These are phyloP conservation scores for Yarrowia phangngaensis DNA, from an alignment of 805 yeast species.

Conservation along the genomic window DNA sequence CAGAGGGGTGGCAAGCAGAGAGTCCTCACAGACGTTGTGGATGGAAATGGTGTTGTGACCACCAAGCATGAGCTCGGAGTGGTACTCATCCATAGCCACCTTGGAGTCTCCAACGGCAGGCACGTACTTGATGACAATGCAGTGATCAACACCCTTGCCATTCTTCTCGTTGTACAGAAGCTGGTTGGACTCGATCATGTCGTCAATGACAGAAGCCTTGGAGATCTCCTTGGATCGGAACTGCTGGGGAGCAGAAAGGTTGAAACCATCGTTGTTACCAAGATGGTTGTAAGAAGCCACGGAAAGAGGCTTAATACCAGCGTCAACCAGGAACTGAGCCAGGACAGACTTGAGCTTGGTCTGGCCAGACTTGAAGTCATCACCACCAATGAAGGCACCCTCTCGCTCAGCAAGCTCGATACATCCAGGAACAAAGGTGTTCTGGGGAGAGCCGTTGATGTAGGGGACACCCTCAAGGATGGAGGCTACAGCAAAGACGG, in stretches of 20 bases:
- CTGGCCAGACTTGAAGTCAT: slow-evolving; percentile 95
- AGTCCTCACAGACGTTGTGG: slow-evolving; percentile 95
- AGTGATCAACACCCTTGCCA: slow-evolving; percentile 81
- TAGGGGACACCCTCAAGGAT: slow-evolving; percentile 85
- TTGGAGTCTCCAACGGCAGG: slow-evolving; percentile 94
- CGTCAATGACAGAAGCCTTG: slow-evolving; percentile 89
- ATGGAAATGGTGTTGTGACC: slow-evolving; percentile 93
- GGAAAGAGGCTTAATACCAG: slow-evolving; percentile 92
- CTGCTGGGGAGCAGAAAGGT: slow-evolving; percentile 85
- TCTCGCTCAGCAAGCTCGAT: slow-evolving; percentile 80
- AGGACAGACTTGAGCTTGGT: slow-evolving; percentile 93
- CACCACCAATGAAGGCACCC: slow-evolving; percentile 84
- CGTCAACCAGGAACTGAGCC: slow-evolving; percentile 94
- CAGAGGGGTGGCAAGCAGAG: slow-evolving; percentile 88
- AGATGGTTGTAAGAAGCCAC: slow-evolving; percentile 94
- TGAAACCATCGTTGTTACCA: slow-evolving; percentile 95
- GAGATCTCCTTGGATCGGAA: slow-evolving; percentile 94
- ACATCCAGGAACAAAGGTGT: slow-evolving; percentile 94
- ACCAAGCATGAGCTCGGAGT: slow-evolving; percentile 94
- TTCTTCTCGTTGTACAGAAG: slow-evolving; percentile 75
- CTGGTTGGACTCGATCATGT: slow-evolving; percentile 82
- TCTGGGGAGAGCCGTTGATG: slow-evolving; percentile 96
- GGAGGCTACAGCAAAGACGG: slow-evolving; percentile 90
- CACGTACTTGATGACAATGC: slow-evolving; percentile 90
- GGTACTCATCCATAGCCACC: slow-evolving; percentile 98